These are phyloP conservation scores for Yamagishiella unicocca DNA, from an alignment of 139 green algal genomes.

Conservation along the genomic window DNA sequence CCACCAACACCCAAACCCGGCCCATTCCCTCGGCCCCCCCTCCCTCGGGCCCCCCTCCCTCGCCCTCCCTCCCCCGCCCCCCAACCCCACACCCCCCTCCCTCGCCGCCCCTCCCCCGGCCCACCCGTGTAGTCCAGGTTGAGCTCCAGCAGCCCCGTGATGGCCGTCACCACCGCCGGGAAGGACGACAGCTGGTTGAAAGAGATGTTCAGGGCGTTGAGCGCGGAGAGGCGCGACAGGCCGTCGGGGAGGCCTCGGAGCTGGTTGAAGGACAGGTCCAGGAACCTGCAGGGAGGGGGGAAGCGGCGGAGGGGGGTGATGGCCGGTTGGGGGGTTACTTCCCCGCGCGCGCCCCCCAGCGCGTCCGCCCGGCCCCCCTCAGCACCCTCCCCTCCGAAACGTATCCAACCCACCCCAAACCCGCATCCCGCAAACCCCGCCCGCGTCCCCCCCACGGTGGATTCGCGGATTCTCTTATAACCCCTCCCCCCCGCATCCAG, in stretches of 20 bases:
- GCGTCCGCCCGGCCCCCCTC: neutral
- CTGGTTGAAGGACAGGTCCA: slow-evolving; percentile 64
- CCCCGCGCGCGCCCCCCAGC: neutral
- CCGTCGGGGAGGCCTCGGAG: slow-evolving; percentile 36
- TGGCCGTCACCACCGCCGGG: slow-evolving; percentile 53
- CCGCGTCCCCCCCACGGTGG: too few species aligned
- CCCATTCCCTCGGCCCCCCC: too few species aligned
- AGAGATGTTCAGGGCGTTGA: slow-evolving; percentile 62
- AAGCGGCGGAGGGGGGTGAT: slow-evolving; percentile 20
- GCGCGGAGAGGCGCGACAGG: slow-evolving; percentile 27
- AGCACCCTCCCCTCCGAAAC: neutral
- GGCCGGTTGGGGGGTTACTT: neutral
- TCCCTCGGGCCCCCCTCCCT: neutral
- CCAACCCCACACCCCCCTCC: neutral
- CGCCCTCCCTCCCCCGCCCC: neutral
- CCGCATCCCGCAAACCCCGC: too few species aligned
- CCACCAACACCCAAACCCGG: too few species aligned
- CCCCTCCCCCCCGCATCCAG: too few species aligned
- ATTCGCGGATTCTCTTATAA: too few species aligned
- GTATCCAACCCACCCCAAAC: neutral
- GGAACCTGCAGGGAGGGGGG: slow-evolving; percentile 51
- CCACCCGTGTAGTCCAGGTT: slow-evolving; percentile 71
- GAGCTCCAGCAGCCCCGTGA: slow-evolving; percentile 68
- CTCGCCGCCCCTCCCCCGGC: neutral
- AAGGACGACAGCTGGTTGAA: slow-evolving; percentile 68